Evolutionary conservation across 2,329 filamentous ascomycete species (phyloP).

Genomic region (Microcera coccophila): DNA sequence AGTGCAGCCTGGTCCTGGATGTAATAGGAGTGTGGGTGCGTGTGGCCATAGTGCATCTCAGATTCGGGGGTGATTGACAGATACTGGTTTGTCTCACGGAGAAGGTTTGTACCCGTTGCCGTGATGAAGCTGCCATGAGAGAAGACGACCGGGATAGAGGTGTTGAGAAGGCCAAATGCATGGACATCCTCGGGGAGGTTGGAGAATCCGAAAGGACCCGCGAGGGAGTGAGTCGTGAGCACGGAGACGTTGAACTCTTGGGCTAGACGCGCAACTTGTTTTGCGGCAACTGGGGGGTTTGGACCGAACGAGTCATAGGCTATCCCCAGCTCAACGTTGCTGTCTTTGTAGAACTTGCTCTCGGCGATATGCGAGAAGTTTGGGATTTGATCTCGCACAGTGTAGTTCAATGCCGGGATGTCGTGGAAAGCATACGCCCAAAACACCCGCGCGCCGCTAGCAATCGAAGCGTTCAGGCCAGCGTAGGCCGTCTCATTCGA

Average conservation of each 20-base stretch:
- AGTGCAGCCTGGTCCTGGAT: conserved; percentile 50
- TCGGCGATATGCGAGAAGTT: conserved; percentile 37
- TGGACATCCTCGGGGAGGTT: conserved; percentile 40
- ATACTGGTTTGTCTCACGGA: conserved; percentile 49
- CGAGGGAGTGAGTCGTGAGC: conserved; percentile 44
- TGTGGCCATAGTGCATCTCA: conserved; percentile 57
- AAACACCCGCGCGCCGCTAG: conserved; percentile 47
- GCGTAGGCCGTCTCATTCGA: conserved; percentile 40
- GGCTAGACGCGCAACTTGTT: conserved; percentile 32
- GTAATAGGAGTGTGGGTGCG: conserved; percentile 40
- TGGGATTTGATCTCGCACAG: conserved; percentile 35
- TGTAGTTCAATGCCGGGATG: conserved; percentile 26
- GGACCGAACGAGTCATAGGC: conserved; percentile 39
- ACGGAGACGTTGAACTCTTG: conserved; percentile 40
- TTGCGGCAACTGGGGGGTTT: conserved; percentile 23
- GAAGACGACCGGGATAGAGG: conserved; percentile 46
- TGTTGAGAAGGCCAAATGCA: conserved; percentile 39
- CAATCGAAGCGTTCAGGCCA: conserved; percentile 43
- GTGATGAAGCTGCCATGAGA: conserved; percentile 48
- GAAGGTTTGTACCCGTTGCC: conserved; percentile 35
- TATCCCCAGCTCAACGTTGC: conserved; percentile 37
- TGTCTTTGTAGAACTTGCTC: conserved; percentile 22
- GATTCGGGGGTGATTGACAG: conserved; percentile 57
- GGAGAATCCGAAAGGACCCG: conserved; percentile 36
- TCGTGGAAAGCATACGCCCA: conserved; percentile 44